A percentile compares a stretch with the other conserved stretches of the same genome.
Evolutionary conservation across 108 stramenopile genomes (phyloP).

Genomic region (Discostella pseudostelligera): DNA sequence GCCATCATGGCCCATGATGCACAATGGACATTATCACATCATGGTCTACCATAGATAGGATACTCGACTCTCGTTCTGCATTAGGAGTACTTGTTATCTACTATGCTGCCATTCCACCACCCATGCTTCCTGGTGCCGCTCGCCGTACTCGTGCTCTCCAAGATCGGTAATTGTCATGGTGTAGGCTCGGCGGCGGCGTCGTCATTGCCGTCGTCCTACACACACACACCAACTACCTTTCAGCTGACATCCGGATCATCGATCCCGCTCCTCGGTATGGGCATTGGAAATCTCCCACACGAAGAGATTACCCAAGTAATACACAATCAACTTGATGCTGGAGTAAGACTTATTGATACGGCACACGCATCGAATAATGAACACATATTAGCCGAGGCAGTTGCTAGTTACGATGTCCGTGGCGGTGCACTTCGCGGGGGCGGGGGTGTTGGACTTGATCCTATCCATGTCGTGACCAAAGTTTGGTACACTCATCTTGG

Average conservation of each 20-base stretch:
- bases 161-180: too few relatives aligned
- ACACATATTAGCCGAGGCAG: conserved; percentile 60
- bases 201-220: background rate
- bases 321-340: conserved; percentile 21
- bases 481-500: conserved; percentile 91
- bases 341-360: conserved; percentile 72
- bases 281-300: conserved; percentile 75
- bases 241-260: conserved; percentile 36
- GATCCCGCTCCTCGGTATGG: conserved; percentile 78
- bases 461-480: conserved; percentile 84
- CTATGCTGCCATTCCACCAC: too few relatives aligned
- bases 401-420: conserved; percentile 28
- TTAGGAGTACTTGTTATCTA: too few relatives aligned
- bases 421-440: conserved; percentile 16
- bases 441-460: conserved; percentile 29
- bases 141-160: too few relatives aligned
- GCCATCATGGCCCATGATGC: too few relatives aligned
- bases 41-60: too few relatives aligned
- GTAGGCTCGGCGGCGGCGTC: too few relatives aligned
- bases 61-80: too few relatives aligned
- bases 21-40: too few relatives aligned
- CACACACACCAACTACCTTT: conserved; percentile 21
- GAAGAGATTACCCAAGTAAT: conserved; percentile 48
- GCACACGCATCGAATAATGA: conserved; percentile 75
- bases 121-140: too few relatives aligned